Conservation (phyloP, 1,139 yeast species). For the Kodamaea fungicola region DNA sequence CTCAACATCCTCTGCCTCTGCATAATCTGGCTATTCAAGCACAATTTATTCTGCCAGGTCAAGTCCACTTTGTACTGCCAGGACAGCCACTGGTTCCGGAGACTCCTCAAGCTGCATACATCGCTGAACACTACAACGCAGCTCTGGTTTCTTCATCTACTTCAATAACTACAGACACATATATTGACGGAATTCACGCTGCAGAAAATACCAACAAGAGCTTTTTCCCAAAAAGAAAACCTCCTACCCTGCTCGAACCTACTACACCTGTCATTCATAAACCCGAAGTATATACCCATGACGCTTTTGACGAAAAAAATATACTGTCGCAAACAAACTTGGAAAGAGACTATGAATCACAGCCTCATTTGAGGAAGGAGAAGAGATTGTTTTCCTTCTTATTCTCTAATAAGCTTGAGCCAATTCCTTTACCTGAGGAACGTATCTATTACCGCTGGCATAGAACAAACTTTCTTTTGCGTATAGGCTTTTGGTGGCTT, state of each 20-base stretch:
- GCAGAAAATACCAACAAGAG: slow-evolving; percentile 2
- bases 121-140: slow-evolving; percentile 2
- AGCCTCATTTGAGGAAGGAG: slow-evolving; percentile 13
- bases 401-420: slow-evolving; percentile 35
- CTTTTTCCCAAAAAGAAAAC: slow-evolving; percentile 1
- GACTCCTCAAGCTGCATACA: slow-evolving; percentile 5
- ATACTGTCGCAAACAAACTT: slow-evolving; percentile 14
- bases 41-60: not conserved
- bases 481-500: slow-evolving; percentile 40
- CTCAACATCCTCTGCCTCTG: slow-evolving; percentile 1
- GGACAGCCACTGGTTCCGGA: slow-evolving; percentile 6
- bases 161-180: slow-evolving; percentile 7
- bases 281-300: too few species aligned
- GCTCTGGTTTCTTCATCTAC: slow-evolving; percentile 8
- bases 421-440: slow-evolving; percentile 34
- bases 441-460: slow-evolving; percentile 39
- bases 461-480: slow-evolving; percentile 19
- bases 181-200: slow-evolving; percentile 5
- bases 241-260: not conserved
- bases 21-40: not conserved
- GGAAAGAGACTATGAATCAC: slow-evolving; percentile 8
- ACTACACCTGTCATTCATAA: too few species aligned
- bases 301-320: not conserved
- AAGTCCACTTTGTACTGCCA: not conserved
- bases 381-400: slow-evolving; percentile 20